phyloP scores from a whole-genome alignment of 2,329 filamentous ascomycete genomes.

The Thelonectria discophora region DNA sequence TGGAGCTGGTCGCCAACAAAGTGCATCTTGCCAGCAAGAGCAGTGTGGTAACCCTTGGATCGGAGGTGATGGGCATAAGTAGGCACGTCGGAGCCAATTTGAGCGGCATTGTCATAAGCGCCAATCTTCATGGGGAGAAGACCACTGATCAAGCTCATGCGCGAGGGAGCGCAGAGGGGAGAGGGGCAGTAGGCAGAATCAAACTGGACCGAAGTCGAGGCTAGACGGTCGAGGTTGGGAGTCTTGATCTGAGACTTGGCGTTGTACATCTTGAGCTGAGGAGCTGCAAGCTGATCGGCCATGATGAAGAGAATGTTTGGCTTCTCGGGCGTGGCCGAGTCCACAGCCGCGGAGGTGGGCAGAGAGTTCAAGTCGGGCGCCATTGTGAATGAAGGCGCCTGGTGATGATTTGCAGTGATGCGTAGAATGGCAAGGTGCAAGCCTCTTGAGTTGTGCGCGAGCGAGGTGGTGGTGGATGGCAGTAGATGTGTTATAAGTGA shows the following conservation, averaged over 20 bases:
- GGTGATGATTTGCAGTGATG: no score
- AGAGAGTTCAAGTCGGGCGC: constrained; percentile 79
- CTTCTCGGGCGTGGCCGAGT: constrained; percentile 36
- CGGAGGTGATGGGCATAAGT: constrained; percentile 95
- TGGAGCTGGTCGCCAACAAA: constrained; percentile 95
- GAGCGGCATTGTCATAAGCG: constrained; percentile 89
- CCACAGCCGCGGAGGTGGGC: constrained; percentile 58
- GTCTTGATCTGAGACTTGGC: constrained; percentile 89
- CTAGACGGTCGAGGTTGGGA: constrained; percentile 85
- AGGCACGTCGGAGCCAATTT: constrained; percentile 83
- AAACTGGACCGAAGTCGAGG: constrained; percentile 85
- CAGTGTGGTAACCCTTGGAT: constrained; percentile 85
- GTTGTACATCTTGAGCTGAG: constrained; percentile 92
- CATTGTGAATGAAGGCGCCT: constrained; percentile 55
- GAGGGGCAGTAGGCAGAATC: constrained; percentile 95
- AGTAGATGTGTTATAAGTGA: neutral
- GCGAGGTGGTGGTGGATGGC: neutral
- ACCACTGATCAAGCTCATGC: constrained; percentile 94
- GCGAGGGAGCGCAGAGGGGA: constrained; percentile 88
- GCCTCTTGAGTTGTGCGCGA: neutral
- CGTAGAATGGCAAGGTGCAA: neutral
- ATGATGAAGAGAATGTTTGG: constrained; percentile 79
- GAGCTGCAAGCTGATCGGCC: constrained; percentile 94
- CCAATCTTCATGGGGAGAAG: constrained; percentile 91
- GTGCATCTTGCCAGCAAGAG: constrained; percentile 95